Percentiles rank a stretch among this genome's conserved stretches.
Conservation (phyloP, 108 stramenopile genomes). For the Pseudonitzschia pungens region DNA sequence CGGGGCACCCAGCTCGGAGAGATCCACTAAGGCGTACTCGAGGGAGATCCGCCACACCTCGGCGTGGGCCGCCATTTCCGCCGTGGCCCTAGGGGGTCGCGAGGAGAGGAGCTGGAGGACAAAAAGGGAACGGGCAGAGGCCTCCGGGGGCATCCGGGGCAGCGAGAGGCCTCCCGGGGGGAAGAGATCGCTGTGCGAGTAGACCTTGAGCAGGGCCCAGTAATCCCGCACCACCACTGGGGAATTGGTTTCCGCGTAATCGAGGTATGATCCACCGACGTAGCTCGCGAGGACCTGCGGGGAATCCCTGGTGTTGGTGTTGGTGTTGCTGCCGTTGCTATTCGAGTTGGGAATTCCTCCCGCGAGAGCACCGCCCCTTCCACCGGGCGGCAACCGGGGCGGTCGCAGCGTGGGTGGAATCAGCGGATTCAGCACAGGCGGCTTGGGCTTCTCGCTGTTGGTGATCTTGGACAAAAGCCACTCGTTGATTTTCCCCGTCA, state of each 20-base stretch:
- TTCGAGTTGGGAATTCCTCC: too few relatives aligned
- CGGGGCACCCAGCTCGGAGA: conserved; percentile 73
- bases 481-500: conserved; percentile 37
- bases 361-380: too few relatives aligned
- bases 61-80: conserved; percentile 48
- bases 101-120: conserved; percentile 70
- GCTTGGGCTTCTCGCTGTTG: conserved; percentile 55
- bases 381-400: conserved; percentile 8
- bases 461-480: conserved; percentile 47
- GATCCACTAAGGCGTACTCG: conserved; percentile 61
- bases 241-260: too few relatives aligned
- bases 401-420: conserved; percentile 54
- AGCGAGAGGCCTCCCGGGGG: conserved; percentile 15
- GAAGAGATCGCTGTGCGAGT: conserved; percentile 25
- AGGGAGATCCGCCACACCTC: conserved; percentile 74
- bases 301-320: too few relatives aligned
- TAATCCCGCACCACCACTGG: conserved; percentile 26
- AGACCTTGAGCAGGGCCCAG: conserved; percentile 42
- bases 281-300: too few relatives aligned
- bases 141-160: conserved; percentile 63
- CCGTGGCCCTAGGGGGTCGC: conserved; percentile 55
- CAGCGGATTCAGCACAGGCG: conserved; percentile 70
- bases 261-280: too few relatives aligned
- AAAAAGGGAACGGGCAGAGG: conserved; percentile 56
- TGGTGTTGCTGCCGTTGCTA: too few relatives aligned